Base-by-base conservation (phyloP, 345 rosid species). In the Anastatica hierochuntica region DNA sequence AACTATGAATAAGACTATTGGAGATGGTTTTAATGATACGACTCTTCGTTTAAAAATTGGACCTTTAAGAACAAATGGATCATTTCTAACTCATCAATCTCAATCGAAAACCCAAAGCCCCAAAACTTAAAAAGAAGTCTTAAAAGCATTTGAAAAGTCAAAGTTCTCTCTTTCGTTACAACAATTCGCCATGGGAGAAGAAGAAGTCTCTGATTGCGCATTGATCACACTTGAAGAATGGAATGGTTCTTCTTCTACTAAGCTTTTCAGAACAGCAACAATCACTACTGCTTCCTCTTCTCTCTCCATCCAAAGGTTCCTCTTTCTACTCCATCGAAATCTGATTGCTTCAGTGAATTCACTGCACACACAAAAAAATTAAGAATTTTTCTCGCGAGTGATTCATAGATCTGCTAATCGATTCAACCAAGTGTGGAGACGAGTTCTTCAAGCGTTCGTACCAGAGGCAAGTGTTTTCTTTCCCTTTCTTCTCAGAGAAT, bases 401-500 rank as follows among this genome's bases (percentile, higher is more conserved):
- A 37, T 57, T 29, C 16, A 16, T 73, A 85, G 95, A 60, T 83
- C 82, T 30, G 67, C 79, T 35, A 68, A 72, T 67, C 84, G 83
- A 4, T 80, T 83, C 68, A 53, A 60, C 59, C 95, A 83, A 72
- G 69, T 90, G 8, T 77, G 88, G 90, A 77, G 90, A 51, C 75
- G 94, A 43, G 59, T 86, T 53, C 90, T 85, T 48, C 81, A 83
- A 76, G 97, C 97, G 14, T 83, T 89, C 66, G 90, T 89, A 12
- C 97, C 95, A 0, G 97, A 85, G 97, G 95, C 71, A 67, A 65
- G n/a, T n/a, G 78, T 48, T 27, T 29, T 35, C 20, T 60, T n/a
- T 18, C 31, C 2, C 6, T 34, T 34, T 13, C n/a, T n/a, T n/a
- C n/a, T n/a, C n/a, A n/a, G 0, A 31, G 11, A 15, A 19, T 36